Evolutionary conservation across 257 asterid species (phyloP), one percentile per base, ranked within the genome.

Genomic region (Nyctanthes arbortristis): DNA sequence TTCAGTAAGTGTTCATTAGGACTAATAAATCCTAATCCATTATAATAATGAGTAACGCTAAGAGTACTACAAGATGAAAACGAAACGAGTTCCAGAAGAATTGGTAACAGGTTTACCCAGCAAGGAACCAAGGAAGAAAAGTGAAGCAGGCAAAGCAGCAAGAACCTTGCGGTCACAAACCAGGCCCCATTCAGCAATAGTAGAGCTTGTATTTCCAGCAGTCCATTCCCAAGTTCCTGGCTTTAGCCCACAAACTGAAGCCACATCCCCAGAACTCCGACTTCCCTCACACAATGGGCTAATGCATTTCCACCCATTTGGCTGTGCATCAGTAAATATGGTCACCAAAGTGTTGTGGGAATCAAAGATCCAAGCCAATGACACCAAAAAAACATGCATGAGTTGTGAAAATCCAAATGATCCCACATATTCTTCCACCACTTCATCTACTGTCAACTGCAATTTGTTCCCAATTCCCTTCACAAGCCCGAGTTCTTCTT

Each of bases 191-290:
- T 86, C 92, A 62, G 89, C 87, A 77, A 86, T 71, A 6, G 81
- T 86, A 54, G 89, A 81, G 66, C 81, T 86, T 63, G 73, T 12
- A 60, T 79, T 78, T 30, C 85, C 89, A 57, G 77, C 80, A 35
- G 45, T 66, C 92, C 92, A 86, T 63, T 86, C 87, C 89, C 89
- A 86, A 49, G 83, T 84, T 47, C 86, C 92, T 5, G 82, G 75
- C 75, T 76, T 65, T 81, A 83, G 14, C 62, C 85, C 80, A 43
- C 92, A 86, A 57, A 81, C 82, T 0, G 83, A 71, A 66, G 75
- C 78, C 2, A 61, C 79, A 33, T 37, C 54, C 22, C 71, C 71
- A 37, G 62, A 29, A 10, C 24, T 31, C 10, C 66, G 54, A 2
- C 60, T 68, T 2, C 55, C 55, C 2, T 77, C 70, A 32, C 87